A percentile compares a stretch with the other conserved stretches of the same genome.
These are phyloP conservation scores for Candida incommunis DNA, from an alignment of 805 yeast species.

Conservation along the genomic window DNA sequence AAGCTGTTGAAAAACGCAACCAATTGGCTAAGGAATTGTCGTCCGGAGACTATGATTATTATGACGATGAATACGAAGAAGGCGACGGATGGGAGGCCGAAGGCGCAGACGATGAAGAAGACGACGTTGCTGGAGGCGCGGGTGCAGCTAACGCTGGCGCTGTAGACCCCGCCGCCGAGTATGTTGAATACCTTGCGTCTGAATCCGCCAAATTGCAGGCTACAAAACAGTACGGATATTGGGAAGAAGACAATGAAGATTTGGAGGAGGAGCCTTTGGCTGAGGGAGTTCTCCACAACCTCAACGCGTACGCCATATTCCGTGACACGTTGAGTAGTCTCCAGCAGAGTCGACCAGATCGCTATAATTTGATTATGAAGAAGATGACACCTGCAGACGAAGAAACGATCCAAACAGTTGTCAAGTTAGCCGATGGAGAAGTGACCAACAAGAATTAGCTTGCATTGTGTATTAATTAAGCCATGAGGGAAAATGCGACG, in stretches of 20 bases:
- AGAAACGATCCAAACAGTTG: conserved; percentile 31
- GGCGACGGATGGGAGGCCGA: conserved; percentile 25
- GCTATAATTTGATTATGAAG: neutral
- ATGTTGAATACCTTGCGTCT: neutral
- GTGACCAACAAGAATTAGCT: neutral
- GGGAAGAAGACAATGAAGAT: conserved; percentile 1
- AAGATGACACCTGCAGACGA: conserved; percentile 18
- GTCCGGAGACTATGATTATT: conserved; percentile 15
- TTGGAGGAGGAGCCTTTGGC: conserved; percentile 1
- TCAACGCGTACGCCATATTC: neutral
- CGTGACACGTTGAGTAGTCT: neutral
- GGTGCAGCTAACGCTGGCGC: conserved; percentile 17
- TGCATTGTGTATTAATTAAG: too few species aligned
- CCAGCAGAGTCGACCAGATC: neutral
- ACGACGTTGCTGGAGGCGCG: conserved; percentile 15
- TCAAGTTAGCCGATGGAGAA: neutral
- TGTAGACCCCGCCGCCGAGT: conserved; percentile 21
- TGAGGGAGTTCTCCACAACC: neutral
- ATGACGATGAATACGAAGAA: conserved; percentile 22
- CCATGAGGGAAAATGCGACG: too few species aligned
- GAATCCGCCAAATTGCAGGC: neutral
- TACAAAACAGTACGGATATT: neutral
- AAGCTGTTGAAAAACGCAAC: conserved; percentile 52
- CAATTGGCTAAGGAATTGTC: conserved; percentile 45
- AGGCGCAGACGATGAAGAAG: conserved; percentile 17